Evolutionary conservation across 352 stramenopile genomes (phyloP).

Genomic region (Phytophthora citricola): DNA sequence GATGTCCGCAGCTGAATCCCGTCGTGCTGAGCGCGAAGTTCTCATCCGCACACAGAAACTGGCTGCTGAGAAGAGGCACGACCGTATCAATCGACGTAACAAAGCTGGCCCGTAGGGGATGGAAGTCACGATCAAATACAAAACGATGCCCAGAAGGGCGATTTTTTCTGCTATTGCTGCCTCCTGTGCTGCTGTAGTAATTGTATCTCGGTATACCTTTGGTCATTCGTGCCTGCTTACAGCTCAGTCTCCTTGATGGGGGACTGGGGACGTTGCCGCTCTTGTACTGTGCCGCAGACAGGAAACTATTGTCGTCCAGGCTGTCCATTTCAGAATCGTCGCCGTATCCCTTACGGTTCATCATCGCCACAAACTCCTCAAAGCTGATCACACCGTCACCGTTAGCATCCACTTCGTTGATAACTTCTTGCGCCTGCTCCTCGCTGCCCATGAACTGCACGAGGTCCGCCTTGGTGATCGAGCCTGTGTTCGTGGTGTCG

Average conservation of each 20-base stretch:
- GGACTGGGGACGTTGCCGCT: constrained; percentile 22
- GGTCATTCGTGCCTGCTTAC: constrained; percentile 33
- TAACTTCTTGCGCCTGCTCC: constrained; percentile 92
- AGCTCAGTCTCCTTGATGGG: constrained; percentile 82
- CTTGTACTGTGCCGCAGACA: constrained; percentile 51
- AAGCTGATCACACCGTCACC: constrained; percentile 93
- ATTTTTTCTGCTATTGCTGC: constrained; percentile 20
- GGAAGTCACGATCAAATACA: constrained; percentile 14
- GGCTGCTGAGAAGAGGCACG: constrained; percentile 78
- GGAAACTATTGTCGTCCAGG: constrained; percentile 63
- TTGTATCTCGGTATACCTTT: constrained; percentile 17
- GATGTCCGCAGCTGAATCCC: constrained; percentile 54
- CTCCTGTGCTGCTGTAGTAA: constrained; percentile 16
- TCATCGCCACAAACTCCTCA: constrained; percentile 93
- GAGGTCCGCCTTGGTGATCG: constrained; percentile 91
- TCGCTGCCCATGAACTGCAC: constrained; percentile 93
- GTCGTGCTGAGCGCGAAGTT: constrained; percentile 71
- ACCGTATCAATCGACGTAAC: constrained; percentile 74
- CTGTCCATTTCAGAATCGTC: constrained; percentile 80
- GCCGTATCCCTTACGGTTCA: constrained; percentile 86
- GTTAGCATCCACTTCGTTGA: constrained; percentile 92
- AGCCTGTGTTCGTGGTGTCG: constrained; percentile 84
- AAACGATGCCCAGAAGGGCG: constrained; percentile 17
- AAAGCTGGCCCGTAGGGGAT: constrained; percentile 51
- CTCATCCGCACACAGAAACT: constrained; percentile 68